Evolutionary conservation across 1,139 yeast species (phyloP), one percentile per base, ranked within the genome.

Genomic region (Saccharomyces pastorianus): DNA sequence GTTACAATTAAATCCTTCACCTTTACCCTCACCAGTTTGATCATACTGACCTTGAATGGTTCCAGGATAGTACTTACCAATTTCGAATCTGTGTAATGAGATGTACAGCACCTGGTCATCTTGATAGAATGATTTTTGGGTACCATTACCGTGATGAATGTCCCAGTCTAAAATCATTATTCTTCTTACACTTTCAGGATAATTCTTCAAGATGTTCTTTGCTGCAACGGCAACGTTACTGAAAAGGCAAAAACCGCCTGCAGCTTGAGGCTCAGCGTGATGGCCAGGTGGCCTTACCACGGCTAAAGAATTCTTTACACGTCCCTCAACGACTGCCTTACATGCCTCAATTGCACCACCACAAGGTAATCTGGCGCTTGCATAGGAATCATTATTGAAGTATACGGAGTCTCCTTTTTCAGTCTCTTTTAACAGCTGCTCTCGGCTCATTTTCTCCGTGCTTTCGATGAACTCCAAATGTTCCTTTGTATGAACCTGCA

Each of bases 281-380:
- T 95, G 99, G 2, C 99, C 99, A 0, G 99, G 99, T 1, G 99
- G 99, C 60, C 99, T 81, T 11, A 95, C 96, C n/a, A 95, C 88
- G 0, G 99, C 99, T 55, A 95, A 69, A 0, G 97, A 85, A 68
- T 95, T 95, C 66, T 90, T 90, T 31, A 91, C 98, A 56, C 78
- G 75, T 1, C 96, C 96, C 68, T 91, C 98, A 9, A 93, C 86
- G 17, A 95, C 99, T 0, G 98, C 96, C 61, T 84, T 83, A 69
- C 98, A 91, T 0, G 96, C 96, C 69, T 93, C 99, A 52, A 95
- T 93, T 29, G 96, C 85, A 28, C 99, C 98, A 54, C 99, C 99
- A 69, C 98, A 93, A 14, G 96, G 86, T 46, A 95, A 76, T 68
- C 87, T 85, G 1, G 99, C 99, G 54, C 96, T 87, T 49, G 86